Conservation (phyloP, 75 land plant species). For the Cunninghamia lanceolata region DNA sequence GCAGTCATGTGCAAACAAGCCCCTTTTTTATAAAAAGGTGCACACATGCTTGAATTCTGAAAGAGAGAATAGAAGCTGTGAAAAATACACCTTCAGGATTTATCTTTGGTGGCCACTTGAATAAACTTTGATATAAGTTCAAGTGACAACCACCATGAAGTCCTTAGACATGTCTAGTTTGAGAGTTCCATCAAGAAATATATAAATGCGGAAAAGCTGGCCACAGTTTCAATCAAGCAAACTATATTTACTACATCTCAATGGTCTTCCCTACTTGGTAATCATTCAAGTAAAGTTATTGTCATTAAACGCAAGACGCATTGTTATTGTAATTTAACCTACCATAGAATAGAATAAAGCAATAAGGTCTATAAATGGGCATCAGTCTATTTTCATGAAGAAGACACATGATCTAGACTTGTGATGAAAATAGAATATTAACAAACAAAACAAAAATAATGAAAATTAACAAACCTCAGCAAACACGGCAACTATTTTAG, state of each 20-base stretch:
- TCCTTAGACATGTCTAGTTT: not conserved
- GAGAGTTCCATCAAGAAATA: not conserved
- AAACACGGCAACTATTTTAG: constrained; percentile 80
- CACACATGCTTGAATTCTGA: not conserved
- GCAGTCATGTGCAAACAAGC: not conserved
- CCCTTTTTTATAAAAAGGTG: too few species aligned
- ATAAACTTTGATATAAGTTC: not conserved
- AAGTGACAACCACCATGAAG: not conserved
- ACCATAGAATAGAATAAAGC: not conserved
- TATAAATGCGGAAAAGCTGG: not conserved
- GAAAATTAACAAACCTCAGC: constrained; percentile 60
- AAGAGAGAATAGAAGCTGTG: not conserved
- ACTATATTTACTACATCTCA: not conserved
- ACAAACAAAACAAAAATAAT: not conserved
- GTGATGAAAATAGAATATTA: not conserved
- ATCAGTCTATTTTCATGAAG: not conserved
- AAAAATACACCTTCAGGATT: not conserved
- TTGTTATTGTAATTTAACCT: not conserved
- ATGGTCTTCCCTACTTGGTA: not conserved
- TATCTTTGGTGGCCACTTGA: not conserved
- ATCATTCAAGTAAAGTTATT: not conserved
- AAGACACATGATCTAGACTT: not conserved
- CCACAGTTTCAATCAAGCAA: not conserved
- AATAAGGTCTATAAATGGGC: not conserved
- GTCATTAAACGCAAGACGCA: not conserved